These are phyloP conservation scores for Crassisporium funariophilum DNA, from an alignment of 768 basidiomycete genomes.

Conservation along the genomic window DNA sequence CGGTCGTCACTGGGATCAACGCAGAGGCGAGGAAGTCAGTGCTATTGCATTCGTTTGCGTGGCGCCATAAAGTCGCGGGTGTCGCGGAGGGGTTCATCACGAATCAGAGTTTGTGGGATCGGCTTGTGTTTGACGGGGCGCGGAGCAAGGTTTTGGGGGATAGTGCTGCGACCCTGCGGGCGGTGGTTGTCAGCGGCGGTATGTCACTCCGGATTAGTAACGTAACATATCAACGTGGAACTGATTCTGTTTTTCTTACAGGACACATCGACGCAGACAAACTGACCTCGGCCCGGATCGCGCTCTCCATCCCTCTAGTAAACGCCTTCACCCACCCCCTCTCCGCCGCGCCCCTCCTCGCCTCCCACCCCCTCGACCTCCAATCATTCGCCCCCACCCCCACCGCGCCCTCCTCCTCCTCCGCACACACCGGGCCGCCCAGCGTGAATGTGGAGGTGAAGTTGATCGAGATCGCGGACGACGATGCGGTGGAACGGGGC, in stretches of 20 bases:
- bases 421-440: slow-evolving; percentile 72
- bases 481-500: slow-evolving; percentile 64
- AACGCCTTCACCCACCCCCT: slow-evolving; percentile 61
- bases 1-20: slow-evolving; percentile 55
- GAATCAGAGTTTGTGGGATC: slow-evolving; percentile 85
- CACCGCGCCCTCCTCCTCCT: slow-evolving; percentile 29
- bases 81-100: slow-evolving; percentile 74
- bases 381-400: slow-evolving; percentile 61
- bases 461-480: slow-evolving; percentile 64
- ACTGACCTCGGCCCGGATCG: slow-evolving; percentile 67
- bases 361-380: slow-evolving; percentile 82
- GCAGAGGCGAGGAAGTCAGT: slow-evolving; percentile 54
- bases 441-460: slow-evolving; percentile 85
- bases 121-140: slow-evolving; percentile 70
- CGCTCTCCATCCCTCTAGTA: slow-evolving; percentile 77
- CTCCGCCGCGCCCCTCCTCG: slow-evolving; percentile 77
- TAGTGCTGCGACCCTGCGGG: slow-evolving; percentile 62
- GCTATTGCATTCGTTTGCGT: slow-evolving; percentile 62
- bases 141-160: slow-evolving; percentile 62
- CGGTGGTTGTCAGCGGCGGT: slow-evolving; percentile 77
- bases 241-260: slow-evolving; percentile 23
- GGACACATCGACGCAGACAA: slow-evolving; percentile 50
- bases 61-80: slow-evolving; percentile 75
- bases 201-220: slow-evolving; percentile 22
- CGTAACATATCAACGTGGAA: slow-evolving; percentile 1